A percentile compares a stretch with the other conserved stretches of the same genome.
These are phyloP conservation scores for Spathaspora girioi DNA, from an alignment of 805 yeast genomes.

Conservation along the genomic window DNA sequence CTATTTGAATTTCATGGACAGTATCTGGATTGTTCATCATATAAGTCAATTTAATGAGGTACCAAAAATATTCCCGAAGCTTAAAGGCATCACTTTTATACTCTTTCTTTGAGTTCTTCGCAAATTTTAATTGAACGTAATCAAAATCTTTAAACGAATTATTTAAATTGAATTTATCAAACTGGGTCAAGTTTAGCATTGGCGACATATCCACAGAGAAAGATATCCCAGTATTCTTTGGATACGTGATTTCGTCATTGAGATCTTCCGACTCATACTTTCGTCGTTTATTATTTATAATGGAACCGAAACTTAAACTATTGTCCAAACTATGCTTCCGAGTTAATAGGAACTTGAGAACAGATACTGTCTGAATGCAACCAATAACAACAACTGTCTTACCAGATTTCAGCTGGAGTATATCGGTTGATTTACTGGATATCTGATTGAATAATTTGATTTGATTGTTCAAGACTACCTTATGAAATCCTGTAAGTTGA, in stretches of 20 bases:
- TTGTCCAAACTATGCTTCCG: background rate
- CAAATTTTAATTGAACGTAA: conserved; percentile 7
- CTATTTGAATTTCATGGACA: background rate
- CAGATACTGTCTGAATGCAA: conserved; percentile 26
- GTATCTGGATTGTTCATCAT: conserved; percentile 6
- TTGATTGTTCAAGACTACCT: conserved; percentile 23
- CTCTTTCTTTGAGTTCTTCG: background rate
- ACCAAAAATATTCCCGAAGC: conserved; percentile 29
- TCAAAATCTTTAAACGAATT: conserved; percentile 19
- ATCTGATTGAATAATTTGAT: conserved; percentile 27
- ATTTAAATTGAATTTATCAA: conserved; percentile 22
- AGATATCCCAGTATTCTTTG: background rate
- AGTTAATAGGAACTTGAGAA: conserved; percentile 24
- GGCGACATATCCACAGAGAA: conserved; percentile 1
- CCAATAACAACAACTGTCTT: conserved; percentile 20
- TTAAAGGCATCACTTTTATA: conserved; percentile 20
- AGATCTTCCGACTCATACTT: background rate
- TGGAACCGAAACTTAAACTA: background rate
- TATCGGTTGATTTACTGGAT: conserved; percentile 14
- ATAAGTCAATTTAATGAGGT: conserved; percentile 23
- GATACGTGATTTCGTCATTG: background rate
- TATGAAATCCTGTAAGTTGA: conserved; percentile 2
- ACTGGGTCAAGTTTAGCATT: conserved; percentile 12
- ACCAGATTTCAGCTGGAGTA: conserved; percentile 5
- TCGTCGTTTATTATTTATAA: background rate